A percentile compares a stretch with the other conserved stretches of the same genome.
Evolutionary conservation across 495 filamentous ascomycete species (phyloP).

Genomic region (Hypomontagnella monticulosa): DNA sequence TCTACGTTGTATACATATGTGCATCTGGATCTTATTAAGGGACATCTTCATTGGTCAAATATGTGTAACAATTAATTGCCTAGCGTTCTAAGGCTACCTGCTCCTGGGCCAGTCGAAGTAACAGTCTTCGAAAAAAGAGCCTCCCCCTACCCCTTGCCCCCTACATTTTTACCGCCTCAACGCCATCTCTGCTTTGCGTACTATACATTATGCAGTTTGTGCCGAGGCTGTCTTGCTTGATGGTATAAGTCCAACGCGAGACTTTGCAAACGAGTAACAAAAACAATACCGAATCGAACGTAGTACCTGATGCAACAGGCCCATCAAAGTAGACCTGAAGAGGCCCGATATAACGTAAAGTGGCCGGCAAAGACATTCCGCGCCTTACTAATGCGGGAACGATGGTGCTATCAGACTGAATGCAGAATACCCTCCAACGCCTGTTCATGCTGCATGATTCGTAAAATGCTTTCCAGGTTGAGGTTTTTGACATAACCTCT

Average conservation of each 20-base stretch:
- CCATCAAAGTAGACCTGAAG: slow-evolving; percentile 13
- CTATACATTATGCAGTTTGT: slow-evolving; percentile 38
- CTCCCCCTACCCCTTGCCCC: too few species aligned
- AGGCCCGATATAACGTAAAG: neutral
- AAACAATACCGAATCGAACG: slow-evolving; percentile 1
- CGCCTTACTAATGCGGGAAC: neutral
- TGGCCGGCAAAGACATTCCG: neutral
- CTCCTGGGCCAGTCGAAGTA: slow-evolving; percentile 1
- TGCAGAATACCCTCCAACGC: slow-evolving; percentile 40
- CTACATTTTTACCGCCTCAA: slow-evolving; percentile 12
- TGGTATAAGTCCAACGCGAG: neutral
- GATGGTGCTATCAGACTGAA: slow-evolving; percentile 11
- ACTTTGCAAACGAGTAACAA: neutral
- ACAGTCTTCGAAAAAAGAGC: slow-evolving; percentile 1
- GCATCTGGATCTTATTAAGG: too few species aligned
- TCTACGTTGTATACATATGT: too few species aligned
- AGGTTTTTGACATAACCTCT: slow-evolving; percentile 1
- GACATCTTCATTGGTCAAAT: too few species aligned
- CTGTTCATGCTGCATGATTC: slow-evolving; percentile 39
- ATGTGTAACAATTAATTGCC: too few species aligned
- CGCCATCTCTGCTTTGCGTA: slow-evolving; percentile 27
- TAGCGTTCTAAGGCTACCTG: too few species aligned
- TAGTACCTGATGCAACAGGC: slow-evolving; percentile 11
- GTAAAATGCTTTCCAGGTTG: slow-evolving; percentile 21
- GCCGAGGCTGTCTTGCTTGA: neutral